These are phyloP conservation scores for Lactifluus subvellereus DNA, from an alignment of 768 basidiomycete genomes.

Conservation along the genomic window DNA sequence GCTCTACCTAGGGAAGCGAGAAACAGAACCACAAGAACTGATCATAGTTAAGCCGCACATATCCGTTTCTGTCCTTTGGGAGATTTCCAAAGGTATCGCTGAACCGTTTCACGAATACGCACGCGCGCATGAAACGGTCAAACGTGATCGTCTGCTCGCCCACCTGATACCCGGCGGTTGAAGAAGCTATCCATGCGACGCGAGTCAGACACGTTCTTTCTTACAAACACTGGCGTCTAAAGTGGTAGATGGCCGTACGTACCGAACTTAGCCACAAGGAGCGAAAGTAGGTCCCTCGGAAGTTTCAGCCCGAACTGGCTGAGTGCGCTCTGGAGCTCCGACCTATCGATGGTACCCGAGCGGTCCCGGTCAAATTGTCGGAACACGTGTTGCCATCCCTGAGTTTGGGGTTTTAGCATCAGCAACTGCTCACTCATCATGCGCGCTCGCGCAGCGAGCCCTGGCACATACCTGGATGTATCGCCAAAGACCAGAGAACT, in stretches of 20 bases:
- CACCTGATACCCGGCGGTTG: constrained; percentile 26
- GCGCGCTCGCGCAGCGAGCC: background rate
- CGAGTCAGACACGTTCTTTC: too few relatives aligned
- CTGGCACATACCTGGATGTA: constrained; percentile 54
- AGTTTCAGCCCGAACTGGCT: constrained; percentile 73
- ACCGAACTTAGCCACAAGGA: constrained; percentile 80
- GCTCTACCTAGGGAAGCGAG: constrained; percentile 42
- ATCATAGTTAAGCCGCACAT: constrained; percentile 67
- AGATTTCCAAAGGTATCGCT: constrained; percentile 63
- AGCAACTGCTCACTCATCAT: background rate
- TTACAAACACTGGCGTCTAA: too few relatives aligned
- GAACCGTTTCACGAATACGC: constrained; percentile 74
- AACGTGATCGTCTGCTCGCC: constrained; percentile 62
- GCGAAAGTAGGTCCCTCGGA: constrained; percentile 52
- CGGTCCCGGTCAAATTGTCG: constrained; percentile 74
- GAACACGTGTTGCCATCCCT: constrained; percentile 85
- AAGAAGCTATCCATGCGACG: constrained; percentile 27
- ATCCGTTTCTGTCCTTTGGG: constrained; percentile 55
- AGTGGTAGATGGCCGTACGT: constrained; percentile 25
- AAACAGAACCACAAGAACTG: constrained; percentile 64
- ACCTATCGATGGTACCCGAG: constrained; percentile 70
- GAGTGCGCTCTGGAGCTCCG: constrained; percentile 64
- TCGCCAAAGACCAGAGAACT: constrained; percentile 76
- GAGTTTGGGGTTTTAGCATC: background rate
- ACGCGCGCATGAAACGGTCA: constrained; percentile 82